A percentile compares a stretch with the other conserved stretches of the same genome.
Conservation (phyloP, 352 stramenopile genomes). For the Salisapilia sapeloensis region DNA sequence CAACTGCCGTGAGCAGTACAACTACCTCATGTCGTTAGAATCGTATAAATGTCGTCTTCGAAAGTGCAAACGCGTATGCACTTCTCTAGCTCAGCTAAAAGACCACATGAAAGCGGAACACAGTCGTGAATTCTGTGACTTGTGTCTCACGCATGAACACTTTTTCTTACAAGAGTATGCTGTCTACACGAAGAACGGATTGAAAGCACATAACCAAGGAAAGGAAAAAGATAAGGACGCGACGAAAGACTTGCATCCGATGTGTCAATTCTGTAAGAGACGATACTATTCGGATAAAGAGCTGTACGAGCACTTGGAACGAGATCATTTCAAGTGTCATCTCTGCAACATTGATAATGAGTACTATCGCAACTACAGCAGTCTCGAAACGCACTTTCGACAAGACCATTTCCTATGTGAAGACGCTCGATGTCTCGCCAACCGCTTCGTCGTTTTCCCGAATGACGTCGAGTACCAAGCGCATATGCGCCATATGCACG, state of each 20-base stretch:
- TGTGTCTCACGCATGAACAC: conserved; percentile 55
- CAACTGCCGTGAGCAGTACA: conserved; percentile 44
- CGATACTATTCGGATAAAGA: conserved; percentile 76
- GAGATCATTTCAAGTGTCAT: conserved; percentile 84
- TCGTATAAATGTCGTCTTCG: conserved; percentile 46
- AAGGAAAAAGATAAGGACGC: conserved; percentile 26
- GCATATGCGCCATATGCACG: conserved; percentile 69
- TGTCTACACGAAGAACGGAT: conserved; percentile 49
- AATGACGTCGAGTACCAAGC: conserved; percentile 78
- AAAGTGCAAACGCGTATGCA: conserved; percentile 35
- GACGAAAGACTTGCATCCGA: conserved; percentile 69
- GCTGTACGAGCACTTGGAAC: conserved; percentile 76
- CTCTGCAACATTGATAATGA: conserved; percentile 78
- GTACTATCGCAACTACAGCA: conserved; percentile 84
- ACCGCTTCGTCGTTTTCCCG: conserved; percentile 75
- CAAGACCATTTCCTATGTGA: conserved; percentile 75
- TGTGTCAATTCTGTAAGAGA: conserved; percentile 80
- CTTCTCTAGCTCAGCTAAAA: conserved; percentile 36
- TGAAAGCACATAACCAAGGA: conserved; percentile 52
- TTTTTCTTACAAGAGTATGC: conserved; percentile 74
- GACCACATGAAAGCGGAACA: conserved; percentile 52
- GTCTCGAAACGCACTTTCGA: conserved; percentile 74
- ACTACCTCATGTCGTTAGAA: conserved; percentile 25
- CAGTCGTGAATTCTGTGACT: conserved; percentile 54
- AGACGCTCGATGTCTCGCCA: conserved; percentile 55